Conservation (phyloP, 2,329 filamentous ascomycete species). For the Ascochyta lentis region DNA sequence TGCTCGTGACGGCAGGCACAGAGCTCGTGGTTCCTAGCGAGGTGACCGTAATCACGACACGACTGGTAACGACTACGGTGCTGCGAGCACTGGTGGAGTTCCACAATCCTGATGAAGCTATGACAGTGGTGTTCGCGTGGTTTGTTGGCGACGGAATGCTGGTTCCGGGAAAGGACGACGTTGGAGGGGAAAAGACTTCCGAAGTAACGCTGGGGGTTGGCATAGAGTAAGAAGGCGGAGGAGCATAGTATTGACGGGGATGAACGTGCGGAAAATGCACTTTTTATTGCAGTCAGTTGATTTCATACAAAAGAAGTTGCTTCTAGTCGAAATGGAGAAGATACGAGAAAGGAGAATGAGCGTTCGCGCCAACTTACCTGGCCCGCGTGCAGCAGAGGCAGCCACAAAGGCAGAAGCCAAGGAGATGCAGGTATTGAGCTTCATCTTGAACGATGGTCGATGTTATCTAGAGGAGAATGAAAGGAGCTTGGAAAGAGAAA, state of each 20-base stretch:
- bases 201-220: constrained; percentile 17
- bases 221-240: constrained; percentile 24
- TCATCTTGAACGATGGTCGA: constrained; percentile 24
- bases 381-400: constrained; percentile 21
- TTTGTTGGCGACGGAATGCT: background rate
- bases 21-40: background rate
- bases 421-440: constrained; percentile 22
- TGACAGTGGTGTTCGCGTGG: constrained; percentile 1
- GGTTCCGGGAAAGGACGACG: constrained; percentile 5
- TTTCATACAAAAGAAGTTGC: background rate
- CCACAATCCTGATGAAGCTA: constrained; percentile 3
- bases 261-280: constrained; percentile 25
- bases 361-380: constrained; percentile 20
- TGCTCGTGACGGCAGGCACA: constrained; percentile 3
- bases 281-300: constrained; percentile 1
- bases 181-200: constrained; percentile 6
- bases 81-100: constrained; percentile 11
- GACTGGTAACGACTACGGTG: constrained; percentile 9
- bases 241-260: constrained; percentile 28
- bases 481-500: constrained; percentile 17
- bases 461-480: background rate
- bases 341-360: background rate
- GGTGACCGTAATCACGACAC: constrained; percentile 10
- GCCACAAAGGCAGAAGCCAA: constrained; percentile 19
- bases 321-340: background rate